Evolutionary conservation across 352 stramenopile genomes (phyloP).

Genomic region (Phytophthora crassamura): DNA sequence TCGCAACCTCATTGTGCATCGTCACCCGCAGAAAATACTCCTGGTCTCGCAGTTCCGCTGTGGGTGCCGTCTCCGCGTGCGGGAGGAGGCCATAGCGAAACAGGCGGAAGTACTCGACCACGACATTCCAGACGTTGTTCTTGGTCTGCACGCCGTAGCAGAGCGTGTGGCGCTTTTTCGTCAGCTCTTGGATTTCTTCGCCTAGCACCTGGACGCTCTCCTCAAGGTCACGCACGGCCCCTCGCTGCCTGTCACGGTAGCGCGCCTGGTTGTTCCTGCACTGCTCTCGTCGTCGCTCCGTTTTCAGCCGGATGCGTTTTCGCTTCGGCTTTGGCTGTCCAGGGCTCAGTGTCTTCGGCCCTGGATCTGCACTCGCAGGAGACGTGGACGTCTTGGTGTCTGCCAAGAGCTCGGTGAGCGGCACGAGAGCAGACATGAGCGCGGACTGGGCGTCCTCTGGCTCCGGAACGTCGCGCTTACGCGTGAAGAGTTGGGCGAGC

Average conservation of each 20-base stretch:
- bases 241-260: slow-evolving; percentile 48
- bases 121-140: slow-evolving; percentile 15
- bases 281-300: slow-evolving; percentile 45
- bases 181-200: slow-evolving; percentile 28
- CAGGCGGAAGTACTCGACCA: slow-evolving; percentile 31
- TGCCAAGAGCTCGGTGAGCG: slow-evolving; percentile 26
- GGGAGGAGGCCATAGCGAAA: slow-evolving; percentile 21
- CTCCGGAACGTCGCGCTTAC: background rate
- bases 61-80: background rate
- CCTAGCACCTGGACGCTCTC: slow-evolving; percentile 28
- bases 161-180: slow-evolving; percentile 3
- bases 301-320: slow-evolving; percentile 47
- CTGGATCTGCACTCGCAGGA: background rate
- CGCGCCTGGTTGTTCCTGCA: slow-evolving; percentile 52
- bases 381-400: slow-evolving; percentile 1
- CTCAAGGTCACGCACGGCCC: slow-evolving; percentile 22
- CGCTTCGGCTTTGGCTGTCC: slow-evolving; percentile 24
- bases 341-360: background rate
- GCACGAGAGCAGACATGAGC: slow-evolving; percentile 11
- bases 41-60: slow-evolving; percentile 2
- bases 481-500: slow-evolving; percentile 10
- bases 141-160: slow-evolving; percentile 23
- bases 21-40: slow-evolving; percentile 31
- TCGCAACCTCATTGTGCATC: slow-evolving; percentile 22
- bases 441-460: background rate